phyloP scores from a whole-genome alignment of 345 rosid genomes.

The Laguncularia racemosa region DNA sequence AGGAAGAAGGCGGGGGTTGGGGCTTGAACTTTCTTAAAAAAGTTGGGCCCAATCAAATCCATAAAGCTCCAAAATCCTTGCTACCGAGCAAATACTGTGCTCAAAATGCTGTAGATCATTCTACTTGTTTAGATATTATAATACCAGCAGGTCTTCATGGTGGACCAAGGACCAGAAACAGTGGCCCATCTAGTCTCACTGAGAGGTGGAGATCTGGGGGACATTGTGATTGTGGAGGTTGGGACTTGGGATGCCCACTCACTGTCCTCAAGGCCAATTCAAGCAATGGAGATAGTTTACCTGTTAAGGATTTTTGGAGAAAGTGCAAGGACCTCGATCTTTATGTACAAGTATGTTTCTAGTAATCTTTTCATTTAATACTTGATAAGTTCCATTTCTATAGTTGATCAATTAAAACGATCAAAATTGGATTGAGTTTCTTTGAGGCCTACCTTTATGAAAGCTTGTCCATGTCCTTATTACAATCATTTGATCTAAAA shows the following conservation, averaged over 20 bases:
- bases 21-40: slow-evolving; percentile 86
- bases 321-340: slow-evolving; percentile 61
- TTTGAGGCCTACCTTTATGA: too few species aligned
- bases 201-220: slow-evolving; percentile 93
- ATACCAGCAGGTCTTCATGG: slow-evolving; percentile 91
- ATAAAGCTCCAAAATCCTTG: slow-evolving; percentile 16
- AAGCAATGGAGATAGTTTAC: slow-evolving; percentile 23
- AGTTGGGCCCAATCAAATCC: slow-evolving; percentile 17
- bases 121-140: slow-evolving; percentile 53
- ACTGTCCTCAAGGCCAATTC: slow-evolving; percentile 40
- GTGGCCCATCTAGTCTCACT: slow-evolving; percentile 69
- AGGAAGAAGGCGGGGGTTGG: slow-evolving; percentile 69
- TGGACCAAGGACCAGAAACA: slow-evolving; percentile 55
- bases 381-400: too few species aligned
- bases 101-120: slow-evolving; percentile 22
- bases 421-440: too few species aligned
- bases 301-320: slow-evolving; percentile 19
- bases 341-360: slow-evolving; percentile 40
- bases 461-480: too few species aligned
- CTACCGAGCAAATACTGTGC: slow-evolving; percentile 16
- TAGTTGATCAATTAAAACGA: too few species aligned
- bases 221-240: slow-evolving; percentile 91
- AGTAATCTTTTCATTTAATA: too few species aligned
- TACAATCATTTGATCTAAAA: too few species aligned
- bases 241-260: slow-evolving; percentile 90